Evolutionary conservation across 2,329 filamentous ascomycete species (phyloP).

Genomic region (Microcyclosporella mali): DNA sequence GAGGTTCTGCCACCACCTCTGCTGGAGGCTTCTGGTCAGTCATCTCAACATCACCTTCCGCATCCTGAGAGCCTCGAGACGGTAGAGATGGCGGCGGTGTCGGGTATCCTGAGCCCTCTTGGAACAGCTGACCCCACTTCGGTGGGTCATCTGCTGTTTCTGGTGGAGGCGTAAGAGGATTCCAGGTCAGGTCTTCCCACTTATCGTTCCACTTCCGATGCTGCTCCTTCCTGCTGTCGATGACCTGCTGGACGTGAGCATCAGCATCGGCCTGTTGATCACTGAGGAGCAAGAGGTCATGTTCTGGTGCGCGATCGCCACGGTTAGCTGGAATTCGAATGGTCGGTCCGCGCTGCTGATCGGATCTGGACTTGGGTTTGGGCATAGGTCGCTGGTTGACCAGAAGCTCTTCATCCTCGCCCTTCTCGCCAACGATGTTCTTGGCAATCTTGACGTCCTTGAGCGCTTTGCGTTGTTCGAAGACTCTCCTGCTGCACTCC

Average conservation of each 20-base stretch:
- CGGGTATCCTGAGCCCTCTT: conserved; percentile 32
- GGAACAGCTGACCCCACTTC: conserved; percentile 26
- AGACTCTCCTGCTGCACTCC: conserved; percentile 67
- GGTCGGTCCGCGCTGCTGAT: conserved; percentile 60
- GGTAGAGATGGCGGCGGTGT: conserved; percentile 44
- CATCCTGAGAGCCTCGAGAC: conserved; percentile 35
- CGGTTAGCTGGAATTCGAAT: conserved; percentile 40
- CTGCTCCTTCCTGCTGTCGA: conserved; percentile 80
- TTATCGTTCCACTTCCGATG: conserved; percentile 88
- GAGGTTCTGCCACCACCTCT: conserved; percentile 19
- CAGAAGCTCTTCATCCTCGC: conserved; percentile 80
- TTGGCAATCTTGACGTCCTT: conserved; percentile 85
- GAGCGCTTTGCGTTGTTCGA: conserved; percentile 72
- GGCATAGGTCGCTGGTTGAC: conserved; percentile 70
- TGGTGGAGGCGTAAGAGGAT: conserved; percentile 72
- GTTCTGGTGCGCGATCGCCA: conserved; percentile 65
- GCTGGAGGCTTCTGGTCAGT: conserved; percentile 22
- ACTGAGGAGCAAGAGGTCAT: conserved; percentile 69
- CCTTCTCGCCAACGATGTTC: conserved; percentile 73
- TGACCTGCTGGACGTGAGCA: conserved; percentile 70
- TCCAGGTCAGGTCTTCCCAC: conserved; percentile 80
- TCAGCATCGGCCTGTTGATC: conserved; percentile 77
- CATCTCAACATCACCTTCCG: conserved; percentile 35
- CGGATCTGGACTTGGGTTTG: conserved; percentile 50
- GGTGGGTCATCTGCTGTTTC: conserved; percentile 41